Evolutionary conservation across 306 rosid species (phyloP).

Genomic region (Cucumis cinereus): DNA sequence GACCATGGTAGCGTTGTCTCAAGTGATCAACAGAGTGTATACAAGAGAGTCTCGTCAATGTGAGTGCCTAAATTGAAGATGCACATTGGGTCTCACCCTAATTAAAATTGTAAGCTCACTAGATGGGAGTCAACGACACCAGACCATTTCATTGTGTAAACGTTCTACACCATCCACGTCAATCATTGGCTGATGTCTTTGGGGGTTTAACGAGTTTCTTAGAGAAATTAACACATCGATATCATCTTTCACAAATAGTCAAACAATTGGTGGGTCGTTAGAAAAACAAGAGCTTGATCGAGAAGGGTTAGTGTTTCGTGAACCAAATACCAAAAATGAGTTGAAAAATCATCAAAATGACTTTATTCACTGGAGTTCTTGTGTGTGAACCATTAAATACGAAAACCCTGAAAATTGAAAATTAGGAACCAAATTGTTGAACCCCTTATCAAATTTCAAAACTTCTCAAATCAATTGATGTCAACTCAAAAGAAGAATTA

Average conservation of each 20-base stretch:
- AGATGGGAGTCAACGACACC: conserved; percentile 31
- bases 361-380: too few relatives aligned
- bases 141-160: conserved; percentile 25
- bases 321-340: not conserved
- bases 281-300: conserved; percentile 42
- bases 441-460: too few relatives aligned
- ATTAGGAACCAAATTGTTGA: too few relatives aligned
- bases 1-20: conserved; percentile 53
- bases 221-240: conserved; percentile 20
- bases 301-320: conserved; percentile 41
- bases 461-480: too few relatives aligned
- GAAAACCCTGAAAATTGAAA: too few relatives aligned
- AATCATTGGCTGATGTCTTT: too few relatives aligned
- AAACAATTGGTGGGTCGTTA: conserved; percentile 33
- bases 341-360: too few relatives aligned
- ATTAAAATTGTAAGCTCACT: conserved; percentile 23
- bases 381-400: too few relatives aligned
- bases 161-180: not conserved
- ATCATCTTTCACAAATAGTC: conserved; percentile 20
- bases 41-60: conserved; percentile 40
- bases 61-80: not conserved
- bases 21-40: conserved; percentile 49
- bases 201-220: too few relatives aligned
- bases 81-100: conserved; percentile 5
- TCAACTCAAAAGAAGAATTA: too few relatives aligned